Conservation (phyloP, 345 rosid genomes). For the Syzygium grande region DNA sequence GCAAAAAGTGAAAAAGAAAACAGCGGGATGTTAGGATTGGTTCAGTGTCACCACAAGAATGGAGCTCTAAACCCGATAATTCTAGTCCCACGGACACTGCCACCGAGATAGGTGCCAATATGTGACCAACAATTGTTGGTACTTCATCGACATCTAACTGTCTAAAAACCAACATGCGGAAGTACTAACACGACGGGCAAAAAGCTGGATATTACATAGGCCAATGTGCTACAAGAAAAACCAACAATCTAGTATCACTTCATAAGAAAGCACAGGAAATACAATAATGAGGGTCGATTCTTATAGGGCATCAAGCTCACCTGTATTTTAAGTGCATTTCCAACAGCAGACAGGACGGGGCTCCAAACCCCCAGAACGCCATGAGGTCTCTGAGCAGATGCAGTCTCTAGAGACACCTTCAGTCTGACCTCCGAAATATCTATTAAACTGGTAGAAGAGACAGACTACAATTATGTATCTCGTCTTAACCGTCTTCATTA, state of each 20-base stretch:
- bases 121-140: not conserved
- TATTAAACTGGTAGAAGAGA: conserved; percentile 55
- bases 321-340: conserved; percentile 97
- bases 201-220: not conserved
- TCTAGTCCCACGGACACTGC: not conserved
- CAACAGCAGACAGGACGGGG: conserved; percentile 88
- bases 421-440: conserved; percentile 94
- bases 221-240: not conserved
- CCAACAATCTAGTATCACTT: not conserved
- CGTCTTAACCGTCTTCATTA: not conserved
- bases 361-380: conserved; percentile 97
- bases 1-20: not conserved
- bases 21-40: not conserved
- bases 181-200: not conserved
- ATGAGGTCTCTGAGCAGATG: conserved; percentile 85
- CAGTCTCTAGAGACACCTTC: conserved; percentile 85
- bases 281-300: not conserved
- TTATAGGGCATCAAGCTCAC: conserved; percentile 20
- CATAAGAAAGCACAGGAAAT: not conserved
- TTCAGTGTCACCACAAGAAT: not conserved
- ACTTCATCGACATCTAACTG: not conserved
- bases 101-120: not conserved
- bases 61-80: not conserved
- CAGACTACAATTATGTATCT: not conserved
- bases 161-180: not conserved